A percentile compares a stretch with the other conserved stretches of the same genome.
phyloP scores from a whole-genome alignment of 2,329 filamentous ascomycete genomes.

The Talaromyces sp. region DNA sequence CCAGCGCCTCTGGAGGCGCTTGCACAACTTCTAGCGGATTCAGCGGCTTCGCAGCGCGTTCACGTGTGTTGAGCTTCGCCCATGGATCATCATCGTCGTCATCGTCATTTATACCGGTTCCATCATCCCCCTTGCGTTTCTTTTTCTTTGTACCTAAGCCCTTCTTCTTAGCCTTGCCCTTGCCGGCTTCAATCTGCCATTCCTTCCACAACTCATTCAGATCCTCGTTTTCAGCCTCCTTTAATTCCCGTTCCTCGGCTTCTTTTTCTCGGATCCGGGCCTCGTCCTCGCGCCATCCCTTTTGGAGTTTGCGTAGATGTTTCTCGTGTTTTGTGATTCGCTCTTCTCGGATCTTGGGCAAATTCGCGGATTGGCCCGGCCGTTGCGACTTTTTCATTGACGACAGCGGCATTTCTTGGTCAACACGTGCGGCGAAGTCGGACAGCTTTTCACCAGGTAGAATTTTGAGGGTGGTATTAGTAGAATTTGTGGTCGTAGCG shows the following conservation, averaged over 20 bases:
- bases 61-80: constrained; percentile 63
- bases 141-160: constrained; percentile 29
- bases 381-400: constrained; percentile 58
- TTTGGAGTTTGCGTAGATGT: constrained; percentile 60
- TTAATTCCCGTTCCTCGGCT: constrained; percentile 71
- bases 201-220: constrained; percentile 61
- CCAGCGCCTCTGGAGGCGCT: constrained; percentile 70
- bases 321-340: constrained; percentile 77
- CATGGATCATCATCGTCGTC: constrained; percentile 69
- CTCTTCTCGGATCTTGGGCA: constrained; percentile 43
- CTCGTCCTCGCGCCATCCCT: constrained; percentile 53
- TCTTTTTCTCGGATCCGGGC: constrained; percentile 62
- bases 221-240: constrained; percentile 67
- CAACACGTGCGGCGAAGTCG: constrained; percentile 76
- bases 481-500: constrained; percentile 17
- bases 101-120: constrained; percentile 34
- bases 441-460: constrained; percentile 75
- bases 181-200: constrained; percentile 51
- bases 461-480: constrained; percentile 54
- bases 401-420: constrained; percentile 73
- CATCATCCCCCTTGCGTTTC: constrained; percentile 31
- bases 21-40: constrained; percentile 54
- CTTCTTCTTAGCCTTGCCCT: constrained; percentile 47
- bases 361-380: constrained; percentile 14
- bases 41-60: constrained; percentile 24